Conservation (phyloP, 2,329 filamentous ascomycete genomes). For the Cryphonectria parasitica region DNA sequence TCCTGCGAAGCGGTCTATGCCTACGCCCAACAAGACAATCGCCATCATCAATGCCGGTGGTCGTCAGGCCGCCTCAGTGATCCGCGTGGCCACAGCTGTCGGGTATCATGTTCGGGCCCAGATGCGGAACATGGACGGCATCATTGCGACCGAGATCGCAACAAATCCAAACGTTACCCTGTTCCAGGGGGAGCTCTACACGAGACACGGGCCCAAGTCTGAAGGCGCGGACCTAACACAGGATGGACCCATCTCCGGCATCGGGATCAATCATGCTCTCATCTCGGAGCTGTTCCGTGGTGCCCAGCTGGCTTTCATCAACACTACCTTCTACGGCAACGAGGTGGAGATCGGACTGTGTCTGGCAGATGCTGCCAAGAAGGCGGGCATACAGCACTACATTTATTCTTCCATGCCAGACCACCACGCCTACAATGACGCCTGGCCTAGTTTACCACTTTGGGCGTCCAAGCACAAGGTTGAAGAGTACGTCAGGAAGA, state of each 20-base stretch:
- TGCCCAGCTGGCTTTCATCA: constrained; percentile 91
- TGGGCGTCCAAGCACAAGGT: constrained; percentile 94
- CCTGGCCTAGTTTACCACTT: constrained; percentile 82
- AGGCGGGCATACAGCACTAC: constrained; percentile 83
- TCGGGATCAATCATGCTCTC: constrained; percentile 72
- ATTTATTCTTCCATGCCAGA: constrained; percentile 98
- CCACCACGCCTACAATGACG: constrained; percentile 75
- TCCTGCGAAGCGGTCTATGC: constrained; percentile 62
- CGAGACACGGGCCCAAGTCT: constrained; percentile 51
- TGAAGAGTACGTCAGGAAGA: constrained; percentile 84
- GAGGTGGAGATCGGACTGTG: constrained; percentile 88
- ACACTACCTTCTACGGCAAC: constrained; percentile 96
- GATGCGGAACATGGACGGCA: constrained; percentile 81
- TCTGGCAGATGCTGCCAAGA: constrained; percentile 86
- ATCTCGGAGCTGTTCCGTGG: constrained; percentile 81
- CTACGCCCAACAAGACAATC: constrained; percentile 74
- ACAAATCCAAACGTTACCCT: constrained; percentile 76
- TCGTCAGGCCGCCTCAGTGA: constrained; percentile 92
- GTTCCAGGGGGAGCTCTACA: constrained; percentile 67
- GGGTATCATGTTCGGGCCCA: constrained; percentile 94
- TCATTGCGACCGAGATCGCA: constrained; percentile 86
- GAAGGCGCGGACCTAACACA: constrained; percentile 65
- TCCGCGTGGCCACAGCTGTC: constrained; percentile 89
- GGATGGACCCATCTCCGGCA: constrained; percentile 65
- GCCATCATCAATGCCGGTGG: constrained; percentile 96